Evolutionary conservation across 768 basidiomycete genomes (phyloP).

Genomic region (Phylloporus rhodoxanthus): DNA sequence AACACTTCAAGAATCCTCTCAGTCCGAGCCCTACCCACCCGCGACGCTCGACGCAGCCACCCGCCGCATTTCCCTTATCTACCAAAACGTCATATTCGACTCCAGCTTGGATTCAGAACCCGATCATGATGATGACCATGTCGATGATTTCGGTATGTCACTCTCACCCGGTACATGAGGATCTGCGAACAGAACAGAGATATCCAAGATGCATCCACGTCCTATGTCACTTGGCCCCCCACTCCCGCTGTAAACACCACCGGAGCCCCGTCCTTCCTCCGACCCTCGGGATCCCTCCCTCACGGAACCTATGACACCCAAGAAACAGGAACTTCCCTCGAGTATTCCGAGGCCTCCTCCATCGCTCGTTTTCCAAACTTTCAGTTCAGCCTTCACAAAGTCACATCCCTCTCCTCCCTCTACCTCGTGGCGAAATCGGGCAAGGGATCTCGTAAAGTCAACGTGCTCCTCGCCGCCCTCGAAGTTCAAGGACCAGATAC

Average conservation of each 20-base stretch:
- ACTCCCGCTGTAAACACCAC: conserved; percentile 31
- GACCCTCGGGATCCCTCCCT: conserved; percentile 24
- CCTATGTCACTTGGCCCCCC: conserved; percentile 52
- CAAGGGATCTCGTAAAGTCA: conserved; percentile 45
- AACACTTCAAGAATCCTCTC: conserved; percentile 30
- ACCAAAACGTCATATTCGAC: conserved; percentile 67
- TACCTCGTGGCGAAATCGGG: conserved; percentile 24
- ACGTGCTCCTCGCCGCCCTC: conserved; percentile 57
- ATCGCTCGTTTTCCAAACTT: conserved; percentile 70
- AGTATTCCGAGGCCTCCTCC: conserved; percentile 63
- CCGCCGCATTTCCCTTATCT: conserved; percentile 62
- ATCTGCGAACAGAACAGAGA: conserved; percentile 2
- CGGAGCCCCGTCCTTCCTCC: conserved; percentile 23
- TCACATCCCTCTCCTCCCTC: conserved; percentile 47
- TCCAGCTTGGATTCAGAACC: conserved; percentile 31
- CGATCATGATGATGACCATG: conserved; percentile 15
- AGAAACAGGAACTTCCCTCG: conserved; percentile 40
- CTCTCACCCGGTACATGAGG: conserved; percentile 1
- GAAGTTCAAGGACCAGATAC: conserved; percentile 75
- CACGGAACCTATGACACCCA: conserved; percentile 37
- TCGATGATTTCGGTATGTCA: conserved; percentile 11
- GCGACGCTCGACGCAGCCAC: conserved; percentile 62
- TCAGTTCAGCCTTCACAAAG: conserved; percentile 59
- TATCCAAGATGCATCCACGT: conserved; percentile 40
- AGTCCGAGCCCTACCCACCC: conserved; percentile 28